Conservation (phyloP, 108 stramenopile genomes). For the Nannochloropsis gaditana region DNA sequence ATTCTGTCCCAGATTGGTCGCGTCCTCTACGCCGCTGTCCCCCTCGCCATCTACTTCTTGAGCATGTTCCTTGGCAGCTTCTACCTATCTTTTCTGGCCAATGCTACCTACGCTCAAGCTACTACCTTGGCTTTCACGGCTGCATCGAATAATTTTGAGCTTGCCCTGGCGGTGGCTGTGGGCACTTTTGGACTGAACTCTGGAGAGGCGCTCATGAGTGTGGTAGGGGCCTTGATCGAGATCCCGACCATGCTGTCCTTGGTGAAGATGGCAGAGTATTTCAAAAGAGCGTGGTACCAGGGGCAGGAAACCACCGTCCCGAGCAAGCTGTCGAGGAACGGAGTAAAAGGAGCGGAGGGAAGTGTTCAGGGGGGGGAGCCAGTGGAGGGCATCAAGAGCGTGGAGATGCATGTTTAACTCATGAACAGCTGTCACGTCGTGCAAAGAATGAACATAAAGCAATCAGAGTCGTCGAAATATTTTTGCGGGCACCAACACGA, state of each 20-base stretch:
- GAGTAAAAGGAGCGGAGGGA: neutral
- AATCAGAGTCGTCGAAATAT: no score
- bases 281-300: neutral
- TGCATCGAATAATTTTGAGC: slow-evolving; percentile 18
- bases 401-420: neutral
- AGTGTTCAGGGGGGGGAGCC: neutral
- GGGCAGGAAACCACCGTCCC: neutral
- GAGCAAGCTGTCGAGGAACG: neutral
- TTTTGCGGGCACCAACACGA: no score
- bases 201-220: neutral
- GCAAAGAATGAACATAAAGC: no score
- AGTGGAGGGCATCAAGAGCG: no score
- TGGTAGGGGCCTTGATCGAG: slow-evolving; percentile 7
- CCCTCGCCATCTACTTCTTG: slow-evolving; percentile 18
- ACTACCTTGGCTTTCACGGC: slow-evolving; percentile 4
- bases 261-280: neutral
- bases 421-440: no score
- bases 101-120: neutral
- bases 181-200: neutral
- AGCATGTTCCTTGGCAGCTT: neutral
- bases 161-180: neutral
- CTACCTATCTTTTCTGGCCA: neutral
- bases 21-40: neutral
- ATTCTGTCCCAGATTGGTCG: neutral
- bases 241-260: neutral